Conservation (phyloP, 1,139 yeast species). For the Yamadazyma pseudoaaseri region DNA sequence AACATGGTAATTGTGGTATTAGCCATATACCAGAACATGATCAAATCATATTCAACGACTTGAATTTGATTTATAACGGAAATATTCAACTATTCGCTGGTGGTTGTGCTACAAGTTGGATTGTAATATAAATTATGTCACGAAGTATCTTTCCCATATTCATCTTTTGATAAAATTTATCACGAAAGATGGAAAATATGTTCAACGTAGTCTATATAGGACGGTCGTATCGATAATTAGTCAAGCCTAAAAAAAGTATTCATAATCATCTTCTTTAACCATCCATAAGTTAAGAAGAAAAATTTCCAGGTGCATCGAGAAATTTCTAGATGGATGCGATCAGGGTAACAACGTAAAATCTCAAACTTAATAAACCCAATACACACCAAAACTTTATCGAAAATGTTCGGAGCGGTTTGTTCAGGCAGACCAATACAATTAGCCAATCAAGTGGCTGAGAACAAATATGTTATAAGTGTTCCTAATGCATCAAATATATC, state of each 20-base stretch:
- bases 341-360: slow-evolving; percentile 3
- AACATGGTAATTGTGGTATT: slow-evolving; percentile 91
- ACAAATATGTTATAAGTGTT: slow-evolving; percentile 60
- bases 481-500: slow-evolving; percentile 64
- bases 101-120: slow-evolving; percentile 49
- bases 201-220: slow-evolving; percentile 68
- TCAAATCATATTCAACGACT: slow-evolving; percentile 35
- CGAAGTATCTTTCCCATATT: slow-evolving; percentile 79
- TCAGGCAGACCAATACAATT: slow-evolving; percentile 56
- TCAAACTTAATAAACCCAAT: not conserved
- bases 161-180: slow-evolving; percentile 56
- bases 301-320: slow-evolving; percentile 7
- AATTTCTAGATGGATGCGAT: slow-evolving; percentile 5
- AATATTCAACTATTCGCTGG: slow-evolving; percentile 25
- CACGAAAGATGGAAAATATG: slow-evolving; percentile 73
- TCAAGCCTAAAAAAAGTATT: slow-evolving; percentile 8
- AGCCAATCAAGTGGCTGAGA: slow-evolving; percentile 62
- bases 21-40: slow-evolving; percentile 17
- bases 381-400: not conserved
- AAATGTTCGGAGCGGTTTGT: slow-evolving; percentile 57
- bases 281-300: slow-evolving; percentile 15
- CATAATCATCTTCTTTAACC: slow-evolving; percentile 22
- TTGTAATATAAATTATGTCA: slow-evolving; percentile 43
- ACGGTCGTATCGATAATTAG: slow-evolving; percentile 54
- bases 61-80: slow-evolving; percentile 36